Evolutionary conservation across 176 grass and related monocot species (phyloP).

Genomic region (Urochloa ruziziensis): DNA sequence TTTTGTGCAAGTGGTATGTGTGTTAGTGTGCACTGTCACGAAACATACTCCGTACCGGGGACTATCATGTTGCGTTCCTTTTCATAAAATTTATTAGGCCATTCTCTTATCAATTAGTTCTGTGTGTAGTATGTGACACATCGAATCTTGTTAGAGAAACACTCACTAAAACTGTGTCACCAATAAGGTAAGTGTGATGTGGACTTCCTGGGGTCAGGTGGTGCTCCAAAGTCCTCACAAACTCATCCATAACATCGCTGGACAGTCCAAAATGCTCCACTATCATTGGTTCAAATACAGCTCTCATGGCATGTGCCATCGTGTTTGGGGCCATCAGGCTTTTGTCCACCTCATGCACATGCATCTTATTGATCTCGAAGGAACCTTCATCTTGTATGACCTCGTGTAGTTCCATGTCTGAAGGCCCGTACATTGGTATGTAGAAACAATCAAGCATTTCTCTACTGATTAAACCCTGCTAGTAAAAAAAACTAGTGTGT

Average conservation of each 20-base stretch:
- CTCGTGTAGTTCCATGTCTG: not conserved
- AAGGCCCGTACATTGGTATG: conserved; percentile 16
- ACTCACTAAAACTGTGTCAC: not conserved
- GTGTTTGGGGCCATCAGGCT: not conserved
- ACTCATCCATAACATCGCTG: not conserved
- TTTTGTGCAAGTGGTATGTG: too few species aligned
- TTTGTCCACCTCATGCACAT: not conserved
- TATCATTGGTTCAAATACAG: not conserved
- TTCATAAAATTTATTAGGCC: too few species aligned
- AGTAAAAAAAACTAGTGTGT: not conserved
- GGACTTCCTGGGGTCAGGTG: not conserved
- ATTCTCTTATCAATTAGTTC: too few species aligned
- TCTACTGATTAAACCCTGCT: not conserved
- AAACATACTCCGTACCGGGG: too few species aligned
- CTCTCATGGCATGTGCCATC: not conserved
- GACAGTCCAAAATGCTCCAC: not conserved
- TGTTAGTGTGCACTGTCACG: too few species aligned
- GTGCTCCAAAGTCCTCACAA: not conserved
- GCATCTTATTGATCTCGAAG: not conserved
- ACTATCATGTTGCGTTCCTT: too few species aligned
- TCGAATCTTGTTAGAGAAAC: not conserved
- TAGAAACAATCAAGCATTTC: conserved; percentile 24
- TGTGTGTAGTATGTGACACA: too few species aligned
- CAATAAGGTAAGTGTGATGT: not conserved
- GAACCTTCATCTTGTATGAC: conserved; percentile 18